phyloP scores from a whole-genome alignment of 2,329 filamentous ascomycete species.

The Sarocladiaceae sp. region DNA sequence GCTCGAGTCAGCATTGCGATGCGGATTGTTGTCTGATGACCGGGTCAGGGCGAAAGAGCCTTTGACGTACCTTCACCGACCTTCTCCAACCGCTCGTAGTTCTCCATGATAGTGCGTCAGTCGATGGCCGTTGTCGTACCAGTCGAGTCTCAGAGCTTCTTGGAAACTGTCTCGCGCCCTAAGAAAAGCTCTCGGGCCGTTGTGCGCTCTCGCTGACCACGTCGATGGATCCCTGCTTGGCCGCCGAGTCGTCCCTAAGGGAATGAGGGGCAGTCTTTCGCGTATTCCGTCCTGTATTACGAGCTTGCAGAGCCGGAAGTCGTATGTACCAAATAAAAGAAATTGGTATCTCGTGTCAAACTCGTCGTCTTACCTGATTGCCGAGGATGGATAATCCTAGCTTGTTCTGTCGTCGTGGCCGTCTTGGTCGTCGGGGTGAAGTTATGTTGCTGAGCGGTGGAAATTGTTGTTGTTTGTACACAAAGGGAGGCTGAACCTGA shows the following conservation, averaged over 20 bases:
- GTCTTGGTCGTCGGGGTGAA: not conserved
- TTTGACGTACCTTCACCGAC: conserved; percentile 72
- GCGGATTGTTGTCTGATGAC: not conserved
- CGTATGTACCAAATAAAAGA: no score
- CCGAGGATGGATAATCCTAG: no score
- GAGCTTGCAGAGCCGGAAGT: no score
- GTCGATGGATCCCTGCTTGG: not conserved
- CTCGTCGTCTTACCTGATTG: not conserved
- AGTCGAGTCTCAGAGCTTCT: not conserved
- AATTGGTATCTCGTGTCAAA: no score
- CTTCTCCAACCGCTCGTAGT: conserved; percentile 95
- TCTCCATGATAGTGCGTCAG: conserved; percentile 61
- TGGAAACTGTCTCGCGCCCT: no score
- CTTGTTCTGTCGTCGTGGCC: no score
- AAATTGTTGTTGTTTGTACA: conserved; percentile 8
- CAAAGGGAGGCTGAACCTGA: no score
- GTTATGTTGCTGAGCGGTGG: conserved; percentile 4
- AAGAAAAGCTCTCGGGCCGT: not conserved
- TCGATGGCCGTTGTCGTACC: not conserved
- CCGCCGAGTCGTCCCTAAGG: no score
- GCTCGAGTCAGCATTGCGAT: not conserved
- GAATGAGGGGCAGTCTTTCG: conserved; percentile 8
- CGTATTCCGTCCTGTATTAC: no score
- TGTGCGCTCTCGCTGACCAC: not conserved
- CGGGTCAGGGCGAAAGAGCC: conserved; percentile 7